Conservation (phyloP, 2,329 filamentous ascomycete species). For the Penicillium sp. region DNA sequence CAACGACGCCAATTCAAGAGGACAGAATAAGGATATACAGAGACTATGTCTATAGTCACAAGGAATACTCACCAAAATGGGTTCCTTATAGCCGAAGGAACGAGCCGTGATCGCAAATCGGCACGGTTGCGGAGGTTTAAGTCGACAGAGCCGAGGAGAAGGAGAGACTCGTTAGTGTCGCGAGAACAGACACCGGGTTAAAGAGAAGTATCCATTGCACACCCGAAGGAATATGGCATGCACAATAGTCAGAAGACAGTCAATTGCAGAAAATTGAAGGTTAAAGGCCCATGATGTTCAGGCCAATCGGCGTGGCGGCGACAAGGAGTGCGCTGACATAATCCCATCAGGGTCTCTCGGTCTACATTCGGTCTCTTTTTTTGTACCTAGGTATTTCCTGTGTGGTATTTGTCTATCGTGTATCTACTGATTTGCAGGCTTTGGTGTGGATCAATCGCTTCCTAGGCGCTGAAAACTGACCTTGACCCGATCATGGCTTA, state of each 20-base stretch:
- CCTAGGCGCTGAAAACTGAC: not conserved
- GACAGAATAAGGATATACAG: not conserved
- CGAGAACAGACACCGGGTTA: slow-evolving; percentile 8
- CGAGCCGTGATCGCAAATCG: slow-evolving; percentile 5
- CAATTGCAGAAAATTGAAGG: slow-evolving; percentile 5
- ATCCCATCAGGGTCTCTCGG: not conserved
- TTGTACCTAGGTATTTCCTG: not conserved
- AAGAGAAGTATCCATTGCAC: slow-evolving; percentile 13
- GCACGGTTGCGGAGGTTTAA: slow-evolving; percentile 4
- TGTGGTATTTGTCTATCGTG: no score
- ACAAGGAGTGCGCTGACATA: not conserved
- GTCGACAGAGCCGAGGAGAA: slow-evolving; percentile 8
- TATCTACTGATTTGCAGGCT: not conserved
- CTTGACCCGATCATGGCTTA: not conserved
- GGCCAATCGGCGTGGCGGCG: not conserved
- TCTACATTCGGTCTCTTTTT: not conserved
- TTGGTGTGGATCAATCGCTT: not conserved
- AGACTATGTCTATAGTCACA: not conserved
- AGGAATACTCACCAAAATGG: slow-evolving; percentile 2
- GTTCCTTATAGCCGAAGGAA: not conserved
- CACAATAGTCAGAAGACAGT: not conserved
- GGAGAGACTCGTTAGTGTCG: slow-evolving; percentile 10
- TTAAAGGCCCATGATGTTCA: not conserved
- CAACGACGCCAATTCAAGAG: slow-evolving; percentile 3
- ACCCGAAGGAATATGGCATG: slow-evolving; percentile 1